These are phyloP conservation scores for Salvia hispanica DNA, from an alignment of 257 asterid genomes.

Conservation along the genomic window DNA sequence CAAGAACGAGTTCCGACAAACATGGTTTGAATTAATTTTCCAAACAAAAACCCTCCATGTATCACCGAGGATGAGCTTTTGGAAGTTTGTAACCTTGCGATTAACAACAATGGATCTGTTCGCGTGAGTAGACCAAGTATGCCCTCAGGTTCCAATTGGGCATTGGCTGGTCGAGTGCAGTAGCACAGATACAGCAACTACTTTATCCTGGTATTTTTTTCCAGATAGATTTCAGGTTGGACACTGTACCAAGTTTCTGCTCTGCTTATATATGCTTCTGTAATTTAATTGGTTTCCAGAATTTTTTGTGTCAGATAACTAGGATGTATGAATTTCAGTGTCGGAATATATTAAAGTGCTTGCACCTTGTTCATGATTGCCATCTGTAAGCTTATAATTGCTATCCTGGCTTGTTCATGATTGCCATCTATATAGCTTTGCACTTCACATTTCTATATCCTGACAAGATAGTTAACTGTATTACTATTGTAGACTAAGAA, in stretches of 20 bases:
- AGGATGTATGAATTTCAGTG: slow-evolving; percentile 14
- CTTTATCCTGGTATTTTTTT: slow-evolving; percentile 61
- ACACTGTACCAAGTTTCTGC: slow-evolving; percentile 14
- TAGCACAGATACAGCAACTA: slow-evolving; percentile 54
- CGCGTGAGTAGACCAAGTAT: slow-evolving; percentile 51
- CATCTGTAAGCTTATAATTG: slow-evolving; percentile 16
- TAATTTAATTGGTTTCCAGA: slow-evolving; percentile 15
- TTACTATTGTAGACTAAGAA: too few relatives aligned
- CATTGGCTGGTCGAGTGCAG: slow-evolving; percentile 73
- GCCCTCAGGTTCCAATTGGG: slow-evolving; percentile 49
- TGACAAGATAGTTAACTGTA: too few relatives aligned
- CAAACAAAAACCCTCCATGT: slow-evolving; percentile 40
- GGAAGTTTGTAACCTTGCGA: slow-evolving; percentile 59
- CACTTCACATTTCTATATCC: too few relatives aligned
- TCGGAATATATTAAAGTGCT: slow-evolving; percentile 17
- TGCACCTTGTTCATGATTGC: not conserved
- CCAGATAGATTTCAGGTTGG: slow-evolving; percentile 67
- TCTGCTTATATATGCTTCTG: slow-evolving; percentile 19
- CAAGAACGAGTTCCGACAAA: slow-evolving; percentile 44
- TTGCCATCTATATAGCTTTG: too few relatives aligned
- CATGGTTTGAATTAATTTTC: slow-evolving; percentile 50
- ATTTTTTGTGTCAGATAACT: not conserved
- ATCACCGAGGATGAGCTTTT: slow-evolving; percentile 61
- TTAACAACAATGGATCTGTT: slow-evolving; percentile 54
- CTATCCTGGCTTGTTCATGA: slow-evolving; percentile 26